These are phyloP conservation scores for Wolfiporia cocos DNA, from an alignment of 1,284 basidiomycete genomes.

Conservation along the genomic window DNA sequence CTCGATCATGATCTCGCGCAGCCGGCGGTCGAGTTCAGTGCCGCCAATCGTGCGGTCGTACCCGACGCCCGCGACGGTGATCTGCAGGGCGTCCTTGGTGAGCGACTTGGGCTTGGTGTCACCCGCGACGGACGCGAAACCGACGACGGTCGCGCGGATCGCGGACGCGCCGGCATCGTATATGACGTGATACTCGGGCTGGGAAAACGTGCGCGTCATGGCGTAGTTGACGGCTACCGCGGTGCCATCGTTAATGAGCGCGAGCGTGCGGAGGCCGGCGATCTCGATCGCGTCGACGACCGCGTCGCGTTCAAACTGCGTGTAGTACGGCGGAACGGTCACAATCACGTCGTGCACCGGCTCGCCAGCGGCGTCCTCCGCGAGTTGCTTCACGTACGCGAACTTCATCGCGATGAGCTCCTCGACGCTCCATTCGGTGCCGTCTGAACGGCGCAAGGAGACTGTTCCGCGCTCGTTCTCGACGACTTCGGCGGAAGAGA, in stretches of 20 bases:
- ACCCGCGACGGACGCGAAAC: conserved; percentile 56
- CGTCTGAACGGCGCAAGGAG: conserved; percentile 48
- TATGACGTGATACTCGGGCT: conserved; percentile 84
- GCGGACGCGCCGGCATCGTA: conserved; percentile 92
- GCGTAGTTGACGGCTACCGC: conserved; percentile 94
- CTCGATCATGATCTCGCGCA: conserved; percentile 78
- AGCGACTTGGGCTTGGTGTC: conserved; percentile 41
- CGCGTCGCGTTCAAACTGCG: conserved; percentile 84
- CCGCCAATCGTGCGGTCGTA: conserved; percentile 80
- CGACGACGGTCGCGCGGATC: conserved; percentile 82
- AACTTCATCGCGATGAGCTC: conserved; percentile 96
- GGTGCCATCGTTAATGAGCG: conserved; percentile 89
- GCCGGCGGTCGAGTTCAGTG: conserved; percentile 75
- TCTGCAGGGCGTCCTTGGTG: conserved; percentile 59
- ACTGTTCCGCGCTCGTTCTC: conserved; percentile 59
- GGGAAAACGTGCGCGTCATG: conserved; percentile 86
- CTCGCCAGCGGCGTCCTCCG: conserved; percentile 75
- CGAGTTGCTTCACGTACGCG: conserved; percentile 84
- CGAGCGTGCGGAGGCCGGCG: conserved; percentile 79
- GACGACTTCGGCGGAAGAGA: conserved; percentile 55
- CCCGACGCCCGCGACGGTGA: conserved; percentile 76
- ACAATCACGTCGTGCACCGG: conserved; percentile 77
- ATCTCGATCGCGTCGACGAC: conserved; percentile 89
- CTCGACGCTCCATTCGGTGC: conserved; percentile 77
- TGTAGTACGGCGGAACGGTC: conserved; percentile 84